Evolutionary conservation across 805 yeast species (phyloP), one percentile per base, ranked within the genome.

Genomic region (Cyberlindnera japonica): DNA sequence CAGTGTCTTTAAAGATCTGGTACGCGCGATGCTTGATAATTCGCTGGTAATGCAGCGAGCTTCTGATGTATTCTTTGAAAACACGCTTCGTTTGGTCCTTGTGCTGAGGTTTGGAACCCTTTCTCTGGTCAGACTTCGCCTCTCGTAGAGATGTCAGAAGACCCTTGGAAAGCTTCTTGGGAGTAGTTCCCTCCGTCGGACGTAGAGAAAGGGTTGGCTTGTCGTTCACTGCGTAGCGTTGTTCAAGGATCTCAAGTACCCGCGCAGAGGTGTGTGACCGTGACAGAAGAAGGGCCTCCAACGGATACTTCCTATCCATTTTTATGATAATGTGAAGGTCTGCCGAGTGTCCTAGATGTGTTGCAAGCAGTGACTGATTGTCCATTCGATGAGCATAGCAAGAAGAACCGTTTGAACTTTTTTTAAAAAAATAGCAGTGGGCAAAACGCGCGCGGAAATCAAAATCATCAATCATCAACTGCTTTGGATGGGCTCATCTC

Each of bases 181-280:
- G 25, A 18, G 29, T 21, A 14, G 31, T 65, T 1, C 20, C 34
- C 16, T 45, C 50, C 4, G 71, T 64, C 7, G 72, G 71, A 7
- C 40, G 38, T 14, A 54, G 18, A 51, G 55, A 30, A 54, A 63
- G 25, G 44, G 63, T 38, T 47, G 62, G 44, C 58, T 48, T 47
- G 61, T 53, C 37, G 48, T 58, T 45, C 8, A 41, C 26, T 0
- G 51, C 50, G 43, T 68, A 68, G 12, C 73, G 49, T 22, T 59
- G 57, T 19, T 48, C 49, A n/a, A 68, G 47, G 2, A 67, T 53
- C 41, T 67, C 64, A 6, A 59, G 44, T 6, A 63, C 57, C 31
- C 50, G 41, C 15, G 49, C 37, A 3, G 51, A 18, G 6, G 37
- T 35, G 23, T 49, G 48, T 3, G 57, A 48, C 3, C 59, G 43